Evolutionary conservation across 2,329 filamentous ascomycete genomes (phyloP), one percentile per base, ranked within the genome.

Genomic region (Aspergillus luchuensis): DNA sequence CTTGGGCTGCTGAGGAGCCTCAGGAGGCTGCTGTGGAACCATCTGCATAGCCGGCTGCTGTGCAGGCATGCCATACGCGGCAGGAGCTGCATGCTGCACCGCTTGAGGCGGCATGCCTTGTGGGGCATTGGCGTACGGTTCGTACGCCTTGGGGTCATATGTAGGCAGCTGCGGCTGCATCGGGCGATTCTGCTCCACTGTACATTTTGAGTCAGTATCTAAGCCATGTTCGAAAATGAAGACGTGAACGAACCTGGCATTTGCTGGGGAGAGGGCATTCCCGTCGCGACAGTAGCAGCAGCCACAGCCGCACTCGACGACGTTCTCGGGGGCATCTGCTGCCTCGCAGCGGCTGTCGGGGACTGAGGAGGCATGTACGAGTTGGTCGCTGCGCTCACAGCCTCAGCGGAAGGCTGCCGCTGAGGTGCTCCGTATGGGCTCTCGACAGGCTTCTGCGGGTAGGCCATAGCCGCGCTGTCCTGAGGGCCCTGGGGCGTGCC

Each of bases 251-350:
- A 73, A 77, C 74, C 73, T 60, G 78, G 75, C 30, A 75, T 69
- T 54, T 79, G 75, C 60, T 79, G 77, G 48, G 76, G 77, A 45
- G 76, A 74, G 21, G 79, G 77, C 71, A 82, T 79, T 19, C 78
- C 78, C 57, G 76, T 75, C 38, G 80, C 79, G 2, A 80, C 82
- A 8, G 79, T 80, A 3, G 83, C 82, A 0, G 82, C 81, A 0
- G 78, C 74, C 10, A 80, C 33, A 36, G 33, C 78, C 13, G 82
- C 81, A 36, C 77, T 71, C 57, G 80, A 82, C 52, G 84, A 81
- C 45, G 80, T 78, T 63, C 83, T 78, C 56, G 79, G 78, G 25
- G 78, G 74, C 45, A 80, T 73, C 45, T 79, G 75, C 57, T 82
- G 82, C 25, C 80, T 77, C 71, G 72, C 67, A 57, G 73, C 66